These are phyloP conservation scores for Pseudocohnilembus persalinus DNA, from an alignment of 169 alveolate species.

Conservation along the genomic window DNA sequence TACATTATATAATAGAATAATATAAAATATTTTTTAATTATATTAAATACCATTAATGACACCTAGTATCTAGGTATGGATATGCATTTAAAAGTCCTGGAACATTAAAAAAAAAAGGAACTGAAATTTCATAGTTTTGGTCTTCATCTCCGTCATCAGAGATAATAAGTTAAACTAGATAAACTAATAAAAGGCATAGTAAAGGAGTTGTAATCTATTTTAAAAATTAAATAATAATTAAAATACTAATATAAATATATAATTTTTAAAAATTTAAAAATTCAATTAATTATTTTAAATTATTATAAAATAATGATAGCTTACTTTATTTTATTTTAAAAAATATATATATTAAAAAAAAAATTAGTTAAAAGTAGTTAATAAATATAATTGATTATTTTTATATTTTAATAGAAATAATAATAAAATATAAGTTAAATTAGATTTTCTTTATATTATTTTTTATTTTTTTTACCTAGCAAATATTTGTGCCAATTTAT, in stretches of 20 bases:
- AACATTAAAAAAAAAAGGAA: constrained; percentile 66
- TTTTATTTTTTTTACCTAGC: constrained; percentile 9
- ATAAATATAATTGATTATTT: too few species aligned
- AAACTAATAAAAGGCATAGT: constrained; percentile 69
- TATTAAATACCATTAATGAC: constrained; percentile 49
- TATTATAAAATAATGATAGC: too few species aligned
- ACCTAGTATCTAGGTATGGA: constrained; percentile 46
- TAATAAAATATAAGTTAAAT: too few species aligned
- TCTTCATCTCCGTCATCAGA: constrained; percentile 54
- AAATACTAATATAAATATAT: not conserved
- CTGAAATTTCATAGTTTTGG: constrained; percentile 46
- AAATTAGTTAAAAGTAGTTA: too few species aligned
- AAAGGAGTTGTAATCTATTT: constrained; percentile 76
- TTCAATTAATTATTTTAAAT: too few species aligned
- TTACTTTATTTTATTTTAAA: too few species aligned
- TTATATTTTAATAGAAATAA: too few species aligned
- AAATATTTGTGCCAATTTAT: constrained; percentile 42
- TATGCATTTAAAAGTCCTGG: constrained; percentile 50
- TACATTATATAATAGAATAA: too few species aligned
- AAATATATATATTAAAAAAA: too few species aligned
- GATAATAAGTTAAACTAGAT: constrained; percentile 62
- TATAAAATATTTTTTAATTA: too few species aligned
- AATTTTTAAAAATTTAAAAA: too few species aligned
- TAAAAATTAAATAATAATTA: not conserved
- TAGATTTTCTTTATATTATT: too few species aligned